A percentile compares a stretch with the other conserved stretches of the same genome.
These are phyloP conservation scores for Corymbia maculata DNA, from an alignment of 345 rosid species.

Conservation along the genomic window DNA sequence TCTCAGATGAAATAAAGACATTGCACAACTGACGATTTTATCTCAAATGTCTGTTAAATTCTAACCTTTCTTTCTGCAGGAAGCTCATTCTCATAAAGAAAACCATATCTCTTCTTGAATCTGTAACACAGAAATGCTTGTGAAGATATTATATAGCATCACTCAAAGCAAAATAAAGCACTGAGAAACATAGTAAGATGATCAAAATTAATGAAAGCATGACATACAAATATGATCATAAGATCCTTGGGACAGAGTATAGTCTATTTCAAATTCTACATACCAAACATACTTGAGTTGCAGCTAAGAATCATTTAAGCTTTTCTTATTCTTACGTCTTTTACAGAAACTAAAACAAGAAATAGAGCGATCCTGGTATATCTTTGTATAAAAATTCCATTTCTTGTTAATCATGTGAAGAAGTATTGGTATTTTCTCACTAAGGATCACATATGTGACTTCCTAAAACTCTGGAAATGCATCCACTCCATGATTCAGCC, in stretches of 20 bases:
- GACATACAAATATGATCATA: background rate
- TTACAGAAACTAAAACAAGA: background rate
- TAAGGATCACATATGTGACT: background rate
- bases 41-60: background rate
- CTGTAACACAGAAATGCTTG: constrained; percentile 13
- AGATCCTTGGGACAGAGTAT: background rate
- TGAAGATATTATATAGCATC: background rate
- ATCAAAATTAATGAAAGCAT: background rate
- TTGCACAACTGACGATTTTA: background rate
- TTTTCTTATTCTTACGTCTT: background rate
- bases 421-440: background rate
- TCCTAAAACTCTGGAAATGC: background rate
- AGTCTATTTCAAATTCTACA: background rate
- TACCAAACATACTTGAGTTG: background rate
- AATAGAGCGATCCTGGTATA: background rate
- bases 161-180: background rate
- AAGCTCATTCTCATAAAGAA: constrained; percentile 55
- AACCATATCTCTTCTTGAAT: constrained; percentile 69
- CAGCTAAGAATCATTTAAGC: background rate
- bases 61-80: constrained; percentile 57
- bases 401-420: background rate
- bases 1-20: background rate
- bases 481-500: background rate
- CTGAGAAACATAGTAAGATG: background rate
- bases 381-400: background rate